These are phyloP conservation scores for Talaromyces sp. DNA, from an alignment of 2,329 filamentous ascomycete species.

Conservation along the genomic window DNA sequence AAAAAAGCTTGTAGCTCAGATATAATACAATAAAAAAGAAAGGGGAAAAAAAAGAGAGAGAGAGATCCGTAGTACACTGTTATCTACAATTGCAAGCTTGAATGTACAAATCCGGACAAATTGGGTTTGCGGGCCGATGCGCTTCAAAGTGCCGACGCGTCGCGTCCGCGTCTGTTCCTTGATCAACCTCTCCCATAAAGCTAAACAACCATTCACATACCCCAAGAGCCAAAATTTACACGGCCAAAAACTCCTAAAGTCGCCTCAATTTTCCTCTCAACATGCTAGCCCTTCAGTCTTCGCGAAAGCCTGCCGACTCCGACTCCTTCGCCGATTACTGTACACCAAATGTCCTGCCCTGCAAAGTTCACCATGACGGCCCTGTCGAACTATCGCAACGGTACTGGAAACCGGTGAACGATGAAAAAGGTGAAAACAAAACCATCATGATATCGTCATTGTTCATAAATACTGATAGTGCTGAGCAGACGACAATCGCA, in stretches of 20 bases:
- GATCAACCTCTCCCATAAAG: background rate
- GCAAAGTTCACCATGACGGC: constrained; percentile 73
- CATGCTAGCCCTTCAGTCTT: constrained; percentile 33
- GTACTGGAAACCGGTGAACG: constrained; percentile 63
- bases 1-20: background rate
- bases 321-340: constrained; percentile 27
- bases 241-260: background rate
- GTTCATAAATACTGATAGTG: background rate
- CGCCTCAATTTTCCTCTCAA: background rate
- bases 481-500: constrained; percentile 32
- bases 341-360: constrained; percentile 71
- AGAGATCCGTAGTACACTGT: too few relatives aligned
- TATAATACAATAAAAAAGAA: too few relatives aligned
- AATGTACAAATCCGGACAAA: background rate
- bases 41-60: too few relatives aligned
- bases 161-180: background rate
- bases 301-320: constrained; percentile 13
- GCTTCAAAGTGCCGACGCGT: background rate
- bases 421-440: constrained; percentile 40
- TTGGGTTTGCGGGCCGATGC: background rate
- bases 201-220: background rate
- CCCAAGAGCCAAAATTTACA: background rate
- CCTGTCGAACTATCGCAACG: constrained; percentile 57
- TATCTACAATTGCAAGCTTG: background rate
- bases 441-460: background rate